Percentiles rank a stretch among this genome's conserved stretches.
Evolutionary conservation across 306 rosid species (phyloP).

Genomic region (Cyamopsis tetragonoloba): DNA sequence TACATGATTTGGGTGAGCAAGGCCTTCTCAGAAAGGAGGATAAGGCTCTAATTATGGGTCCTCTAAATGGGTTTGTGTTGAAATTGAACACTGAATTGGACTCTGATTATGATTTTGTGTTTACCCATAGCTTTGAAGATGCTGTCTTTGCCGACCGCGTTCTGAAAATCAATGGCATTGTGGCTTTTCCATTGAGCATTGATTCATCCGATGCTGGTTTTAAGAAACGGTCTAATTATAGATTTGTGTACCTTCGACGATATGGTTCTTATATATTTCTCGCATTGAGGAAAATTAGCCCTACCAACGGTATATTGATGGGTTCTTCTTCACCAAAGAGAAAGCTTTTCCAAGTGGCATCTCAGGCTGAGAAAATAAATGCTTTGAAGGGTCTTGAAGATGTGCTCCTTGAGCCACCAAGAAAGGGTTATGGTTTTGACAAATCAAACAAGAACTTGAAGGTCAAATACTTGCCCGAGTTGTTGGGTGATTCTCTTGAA

Average conservation of each 20-base stretch:
- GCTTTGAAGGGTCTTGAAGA: slow-evolving; percentile 48
- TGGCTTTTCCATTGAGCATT: slow-evolving; percentile 45
- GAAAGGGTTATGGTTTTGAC: background rate
- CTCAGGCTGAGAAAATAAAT: slow-evolving; percentile 24
- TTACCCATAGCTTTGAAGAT: slow-evolving; percentile 37
- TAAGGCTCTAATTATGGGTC: slow-evolving; percentile 47
- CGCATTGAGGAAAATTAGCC: slow-evolving; percentile 46
- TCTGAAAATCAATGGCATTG: slow-evolving; percentile 58
- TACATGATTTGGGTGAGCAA: slow-evolving; percentile 55
- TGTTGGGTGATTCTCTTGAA: slow-evolving; percentile 50
- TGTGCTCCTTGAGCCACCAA: slow-evolving; percentile 57
- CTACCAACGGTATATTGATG: background rate
- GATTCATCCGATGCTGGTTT: slow-evolving; percentile 37
- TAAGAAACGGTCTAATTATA: slow-evolving; percentile 39
- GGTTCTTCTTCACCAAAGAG: slow-evolving; percentile 34
- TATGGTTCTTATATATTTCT: slow-evolving; percentile 46
- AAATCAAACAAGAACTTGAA: slow-evolving; percentile 28
- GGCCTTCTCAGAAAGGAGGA: slow-evolving; percentile 42
- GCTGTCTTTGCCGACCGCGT: slow-evolving; percentile 47
- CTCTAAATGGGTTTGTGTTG: slow-evolving; percentile 17
- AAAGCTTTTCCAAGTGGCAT: slow-evolving; percentile 30
- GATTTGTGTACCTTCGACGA: slow-evolving; percentile 43
- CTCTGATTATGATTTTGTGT: slow-evolving; percentile 57
- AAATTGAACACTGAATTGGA: slow-evolving; percentile 24
- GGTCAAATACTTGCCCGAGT: slow-evolving; percentile 52